Base-by-base conservation (phyloP, 2,329 filamentous ascomycete species). In the Thielaviopsis populi region DNA sequence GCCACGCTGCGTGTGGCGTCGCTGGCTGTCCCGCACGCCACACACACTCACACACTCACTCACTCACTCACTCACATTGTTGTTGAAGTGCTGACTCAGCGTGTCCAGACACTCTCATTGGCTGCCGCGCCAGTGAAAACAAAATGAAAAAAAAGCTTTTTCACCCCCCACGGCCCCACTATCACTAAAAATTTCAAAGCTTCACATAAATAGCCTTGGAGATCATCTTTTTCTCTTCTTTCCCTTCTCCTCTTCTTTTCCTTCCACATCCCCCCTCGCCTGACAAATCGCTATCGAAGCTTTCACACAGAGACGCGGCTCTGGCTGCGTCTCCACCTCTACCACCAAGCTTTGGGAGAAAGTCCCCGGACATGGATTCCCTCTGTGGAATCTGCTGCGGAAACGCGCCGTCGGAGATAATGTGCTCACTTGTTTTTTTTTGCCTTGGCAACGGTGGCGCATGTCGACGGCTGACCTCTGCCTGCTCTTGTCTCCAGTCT, bases 221-320 rank as follows among this genome's bases (percentile, higher is more conserved):
- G 41, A n/a, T 41, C 10, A 5, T n/a, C 24, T 59, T 15, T 56
- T 69, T 67, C 53, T 68, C 68, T 67, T 58, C 24, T 17, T 43
- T 53, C 63, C 22, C 67, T 62, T 62, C 59, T 46, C 69, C 69
- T 71, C 68, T 68, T 69, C 69, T 64, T 71, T 70, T 70, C 69
- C 72, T 67, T 71, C 74, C 74, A 73, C 77, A 78, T 83, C 83
- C 85, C 86, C 88, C 85, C 90, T 96, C 91, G 91, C 82, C 91
- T 90, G 84, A 96, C 90, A 90, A 90, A 96, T 96, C 92, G 92
- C 91, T 87, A 85, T 95, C 91, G 87, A 96, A 96, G 92, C 91
- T 90, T 78, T 91, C 89, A 87, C 79, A 95, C 89, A 87, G 89
- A 88, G 80, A 83, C 72, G 17, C 30, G 40, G 48, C 11, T 33